Evolutionary conservation across 331 rosid species (phyloP).

Genomic region (Erythrophleum ivorense): DNA sequence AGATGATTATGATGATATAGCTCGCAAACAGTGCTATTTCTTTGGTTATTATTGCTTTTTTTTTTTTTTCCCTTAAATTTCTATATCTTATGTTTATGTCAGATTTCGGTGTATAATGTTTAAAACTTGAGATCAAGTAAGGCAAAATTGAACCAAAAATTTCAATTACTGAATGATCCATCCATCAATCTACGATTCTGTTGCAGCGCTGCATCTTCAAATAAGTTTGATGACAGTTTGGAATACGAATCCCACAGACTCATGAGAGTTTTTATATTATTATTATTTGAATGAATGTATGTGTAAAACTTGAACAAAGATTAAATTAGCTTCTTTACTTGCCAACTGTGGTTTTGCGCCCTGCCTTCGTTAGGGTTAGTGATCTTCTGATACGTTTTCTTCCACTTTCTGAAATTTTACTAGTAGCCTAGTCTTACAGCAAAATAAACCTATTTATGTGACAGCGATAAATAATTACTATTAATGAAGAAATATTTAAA

Average conservation of each 20-base stretch:
- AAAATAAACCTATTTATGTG: no score
- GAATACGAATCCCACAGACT: not conserved
- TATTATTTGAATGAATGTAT: not conserved
- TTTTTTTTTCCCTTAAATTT: not conserved
- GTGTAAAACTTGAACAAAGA: not conserved
- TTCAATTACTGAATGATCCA: not conserved
- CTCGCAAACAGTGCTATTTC: conserved; percentile 24
- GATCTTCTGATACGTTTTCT: no score
- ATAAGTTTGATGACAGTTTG: no score
- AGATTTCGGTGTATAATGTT: conserved; percentile 26
- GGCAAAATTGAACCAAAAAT: not conserved
- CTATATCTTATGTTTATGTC: not conserved
- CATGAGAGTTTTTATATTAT: not conserved
- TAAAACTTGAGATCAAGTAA: not conserved
- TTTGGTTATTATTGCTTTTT: not conserved
- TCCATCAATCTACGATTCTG: not conserved
- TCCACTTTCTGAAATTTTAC: no score
- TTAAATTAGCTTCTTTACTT: no score
- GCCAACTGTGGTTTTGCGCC: no score
- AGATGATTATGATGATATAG: conserved; percentile 27
- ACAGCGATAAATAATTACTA: no score
- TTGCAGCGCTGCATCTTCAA: not conserved
- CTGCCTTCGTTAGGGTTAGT: no score
- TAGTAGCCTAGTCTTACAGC: no score
- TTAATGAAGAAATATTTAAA: no score